Percentiles rank a stretch among this genome's conserved stretches.
phyloP scores from a whole-genome alignment of 2,329 filamentous ascomycete species.

The Beauveria caledonica region DNA sequence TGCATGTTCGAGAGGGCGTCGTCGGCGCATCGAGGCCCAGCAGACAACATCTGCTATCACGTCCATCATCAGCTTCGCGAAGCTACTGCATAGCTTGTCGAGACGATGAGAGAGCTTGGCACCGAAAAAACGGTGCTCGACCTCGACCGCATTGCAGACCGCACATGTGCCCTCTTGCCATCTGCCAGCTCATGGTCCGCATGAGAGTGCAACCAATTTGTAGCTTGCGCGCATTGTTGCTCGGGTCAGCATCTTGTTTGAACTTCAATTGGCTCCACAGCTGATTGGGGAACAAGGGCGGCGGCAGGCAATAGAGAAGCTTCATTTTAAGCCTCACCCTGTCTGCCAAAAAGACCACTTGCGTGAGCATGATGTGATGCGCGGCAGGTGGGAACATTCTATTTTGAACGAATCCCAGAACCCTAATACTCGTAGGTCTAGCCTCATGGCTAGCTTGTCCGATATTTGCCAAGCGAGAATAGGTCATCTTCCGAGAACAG shows the following conservation, averaged over 20 bases:
- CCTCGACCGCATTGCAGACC: neutral
- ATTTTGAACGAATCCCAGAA: neutral
- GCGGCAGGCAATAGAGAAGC: neutral
- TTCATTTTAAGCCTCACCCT: neutral
- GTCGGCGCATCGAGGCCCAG: neutral
- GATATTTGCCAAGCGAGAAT: neutral
- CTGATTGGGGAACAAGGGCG: neutral
- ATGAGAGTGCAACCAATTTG: neutral
- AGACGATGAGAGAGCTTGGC: neutral
- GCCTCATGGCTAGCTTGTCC: neutral
- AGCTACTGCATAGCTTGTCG: neutral
- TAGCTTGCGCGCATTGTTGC: neutral
- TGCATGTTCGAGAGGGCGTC: neutral
- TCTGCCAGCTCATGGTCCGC: neutral
- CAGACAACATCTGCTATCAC: neutral
- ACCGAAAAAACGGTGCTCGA: neutral
- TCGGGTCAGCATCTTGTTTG: slow-evolving; percentile 9
- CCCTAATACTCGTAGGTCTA: too few relatives aligned
- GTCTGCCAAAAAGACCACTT: neutral
- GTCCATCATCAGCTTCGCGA: neutral
- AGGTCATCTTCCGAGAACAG: neutral
- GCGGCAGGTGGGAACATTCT: neutral
- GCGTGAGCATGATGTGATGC: neutral
- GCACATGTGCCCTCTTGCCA: neutral
- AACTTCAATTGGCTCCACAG: neutral